Evolutionary conservation across 257 asterid genomes (phyloP).

Genomic region (Linderniella brevidens): DNA sequence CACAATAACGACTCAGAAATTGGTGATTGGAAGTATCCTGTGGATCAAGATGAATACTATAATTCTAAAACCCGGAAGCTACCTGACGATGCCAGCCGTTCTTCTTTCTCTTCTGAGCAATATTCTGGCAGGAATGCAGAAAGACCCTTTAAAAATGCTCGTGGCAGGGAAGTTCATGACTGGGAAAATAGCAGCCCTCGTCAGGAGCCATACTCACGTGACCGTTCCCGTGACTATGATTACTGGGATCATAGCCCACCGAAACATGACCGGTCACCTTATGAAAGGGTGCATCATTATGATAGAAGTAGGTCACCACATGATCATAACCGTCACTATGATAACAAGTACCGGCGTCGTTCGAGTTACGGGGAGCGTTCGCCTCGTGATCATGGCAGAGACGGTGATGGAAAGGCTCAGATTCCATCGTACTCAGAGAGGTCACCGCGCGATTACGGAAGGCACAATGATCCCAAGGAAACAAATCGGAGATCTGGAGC

Average conservation of each 20-base stretch:
- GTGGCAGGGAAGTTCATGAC: constrained; percentile 41
- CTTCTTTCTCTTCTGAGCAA: constrained; percentile 42
- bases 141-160: constrained; percentile 28
- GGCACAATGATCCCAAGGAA: constrained; percentile 28
- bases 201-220: constrained; percentile 63
- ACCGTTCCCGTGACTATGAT: constrained; percentile 42
- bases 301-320: constrained; percentile 70
- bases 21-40: constrained; percentile 42
- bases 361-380: constrained; percentile 44
- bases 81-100: constrained; percentile 46
- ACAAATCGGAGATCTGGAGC: constrained; percentile 34
- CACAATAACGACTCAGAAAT: constrained; percentile 48
- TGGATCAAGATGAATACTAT: constrained; percentile 46
- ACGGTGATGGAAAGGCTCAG: constrained; percentile 45
- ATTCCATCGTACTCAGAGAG: constrained; percentile 41
- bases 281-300: constrained; percentile 24
- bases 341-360: constrained; percentile 47
- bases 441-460: constrained; percentile 51
- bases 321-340: constrained; percentile 51
- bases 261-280: constrained; percentile 25
- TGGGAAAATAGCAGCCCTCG: constrained; percentile 56
- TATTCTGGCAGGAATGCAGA: constrained; percentile 37
- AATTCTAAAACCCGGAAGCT: constrained; percentile 64
- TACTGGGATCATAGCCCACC: constrained; percentile 60
- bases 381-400: constrained; percentile 53